Evolutionary conservation across 2,329 filamentous ascomycete species (phyloP).

Genomic region (Neoarthrinium moseri): DNA sequence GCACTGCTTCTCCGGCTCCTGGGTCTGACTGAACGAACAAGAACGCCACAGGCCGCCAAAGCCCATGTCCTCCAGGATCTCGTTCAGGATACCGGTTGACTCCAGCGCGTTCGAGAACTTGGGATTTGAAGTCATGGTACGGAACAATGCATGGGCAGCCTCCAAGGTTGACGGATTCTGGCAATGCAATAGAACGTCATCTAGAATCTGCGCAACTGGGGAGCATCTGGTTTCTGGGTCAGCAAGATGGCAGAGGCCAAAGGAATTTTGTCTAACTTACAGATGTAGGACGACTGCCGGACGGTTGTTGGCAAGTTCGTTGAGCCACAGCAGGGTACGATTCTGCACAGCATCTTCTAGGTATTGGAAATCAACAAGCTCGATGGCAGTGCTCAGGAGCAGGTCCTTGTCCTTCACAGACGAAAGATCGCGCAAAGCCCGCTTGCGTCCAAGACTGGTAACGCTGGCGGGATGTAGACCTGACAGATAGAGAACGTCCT

Average conservation of each 20-base stretch:
- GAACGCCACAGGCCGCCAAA: conserved; percentile 63
- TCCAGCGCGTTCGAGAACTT: conserved; percentile 49
- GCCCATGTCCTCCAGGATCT: conserved; percentile 58
- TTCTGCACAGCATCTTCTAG: conserved; percentile 63
- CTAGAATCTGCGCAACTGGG: conserved; percentile 56
- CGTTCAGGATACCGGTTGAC: conserved; percentile 46
- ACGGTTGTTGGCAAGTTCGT: conserved; percentile 51
- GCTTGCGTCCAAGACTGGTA: conserved; percentile 35
- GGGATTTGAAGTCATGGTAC: conserved; percentile 54
- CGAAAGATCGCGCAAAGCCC: conserved; percentile 41
- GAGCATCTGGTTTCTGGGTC: conserved; percentile 41
- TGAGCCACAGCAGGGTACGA: conserved; percentile 58
- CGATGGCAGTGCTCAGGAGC: conserved; percentile 61
- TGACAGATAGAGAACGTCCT: conserved; percentile 61
- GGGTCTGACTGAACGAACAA: conserved; percentile 48
- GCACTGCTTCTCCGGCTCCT: conserved; percentile 50
- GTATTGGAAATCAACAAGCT: conserved; percentile 65
- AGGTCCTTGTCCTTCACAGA: conserved; percentile 59
- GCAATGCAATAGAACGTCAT: conserved; percentile 61
- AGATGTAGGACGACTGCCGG: conserved; percentile 58
- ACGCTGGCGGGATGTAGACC: conserved; percentile 48
- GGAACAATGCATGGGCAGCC: conserved; percentile 59
- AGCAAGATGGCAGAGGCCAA: background rate
- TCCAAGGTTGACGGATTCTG: conserved; percentile 60
- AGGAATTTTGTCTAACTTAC: conserved; percentile 37